These are phyloP conservation scores for Xylaria multiplex DNA, from an alignment of 2,329 filamentous ascomycete species.

Conservation along the genomic window DNA sequence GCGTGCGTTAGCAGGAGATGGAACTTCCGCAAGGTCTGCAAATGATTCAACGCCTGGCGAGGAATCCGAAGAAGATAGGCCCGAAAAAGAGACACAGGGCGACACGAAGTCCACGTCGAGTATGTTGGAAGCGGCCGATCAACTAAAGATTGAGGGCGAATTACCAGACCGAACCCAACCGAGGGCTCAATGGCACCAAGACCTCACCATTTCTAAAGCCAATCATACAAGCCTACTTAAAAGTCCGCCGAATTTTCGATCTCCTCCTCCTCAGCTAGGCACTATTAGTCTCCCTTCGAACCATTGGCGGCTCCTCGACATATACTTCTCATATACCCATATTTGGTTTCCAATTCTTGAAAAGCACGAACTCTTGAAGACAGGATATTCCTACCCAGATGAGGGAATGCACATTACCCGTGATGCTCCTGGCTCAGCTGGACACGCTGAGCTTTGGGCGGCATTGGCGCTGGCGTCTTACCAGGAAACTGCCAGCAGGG, in stretches of 20 bases:
- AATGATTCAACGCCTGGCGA: slow-evolving; percentile 46
- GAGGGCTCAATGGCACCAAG: slow-evolving; percentile 8
- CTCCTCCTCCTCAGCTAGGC: not conserved
- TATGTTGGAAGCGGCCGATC: not conserved
- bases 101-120: slow-evolving; percentile 15
- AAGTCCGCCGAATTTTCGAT: slow-evolving; percentile 8
- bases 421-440: slow-evolving; percentile 49
- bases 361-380: slow-evolving; percentile 68
- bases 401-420: slow-evolving; percentile 48
- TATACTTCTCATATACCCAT: slow-evolving; percentile 80
- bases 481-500: slow-evolving; percentile 56
- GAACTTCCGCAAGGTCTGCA: slow-evolving; percentile 48
- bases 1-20: slow-evolving; percentile 63
- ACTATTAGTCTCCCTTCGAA: slow-evolving; percentile 57
- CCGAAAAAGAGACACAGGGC: slow-evolving; percentile 41
- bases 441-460: slow-evolving; percentile 69
- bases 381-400: slow-evolving; percentile 55
- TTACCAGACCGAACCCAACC: slow-evolving; percentile 9
- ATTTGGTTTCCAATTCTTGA: slow-evolving; percentile 80
- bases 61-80: slow-evolving; percentile 45
- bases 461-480: slow-evolving; percentile 67
- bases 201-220: slow-evolving; percentile 1
- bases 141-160: slow-evolving; percentile 15
- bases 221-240: not conserved
- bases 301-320: slow-evolving; percentile 71